A percentile compares a stretch with the other conserved stretches of the same genome.
Conservation (phyloP, 768 basidiomycete genomes). For the Phaeotremella skinneri region DNA sequence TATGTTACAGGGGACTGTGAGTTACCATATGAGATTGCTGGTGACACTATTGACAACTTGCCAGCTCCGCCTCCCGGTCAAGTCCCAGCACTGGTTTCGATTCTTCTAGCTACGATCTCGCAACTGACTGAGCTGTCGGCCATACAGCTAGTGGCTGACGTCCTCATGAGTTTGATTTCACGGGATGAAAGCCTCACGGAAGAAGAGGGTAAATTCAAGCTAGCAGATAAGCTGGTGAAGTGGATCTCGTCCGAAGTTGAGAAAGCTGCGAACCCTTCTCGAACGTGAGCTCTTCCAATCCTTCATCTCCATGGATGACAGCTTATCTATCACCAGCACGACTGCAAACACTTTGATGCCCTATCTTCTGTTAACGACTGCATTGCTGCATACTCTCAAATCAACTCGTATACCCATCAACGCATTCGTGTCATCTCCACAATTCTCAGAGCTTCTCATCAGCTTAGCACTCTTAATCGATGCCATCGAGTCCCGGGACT, state of each 20-base stretch:
- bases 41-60: constrained; percentile 1
- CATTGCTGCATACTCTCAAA: constrained; percentile 28
- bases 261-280: constrained; percentile 58
- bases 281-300: constrained; percentile 58
- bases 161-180: constrained; percentile 33
- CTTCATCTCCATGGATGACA: not conserved
- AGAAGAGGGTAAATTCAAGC: constrained; percentile 58
- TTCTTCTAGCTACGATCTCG: constrained; percentile 26
- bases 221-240: constrained; percentile 65
- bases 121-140: constrained; percentile 29
- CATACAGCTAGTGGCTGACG: constrained; percentile 32
- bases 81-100: constrained; percentile 24
- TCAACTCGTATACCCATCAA: constrained; percentile 19
- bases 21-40: constrained; percentile 2
- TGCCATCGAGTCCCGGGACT: constrained; percentile 29
- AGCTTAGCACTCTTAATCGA: constrained; percentile 39
- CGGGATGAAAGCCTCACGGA: constrained; percentile 45
- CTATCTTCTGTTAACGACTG: constrained; percentile 29
- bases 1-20: constrained; percentile 32
- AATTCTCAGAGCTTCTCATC: constrained; percentile 37
- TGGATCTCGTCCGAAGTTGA: constrained; percentile 72
- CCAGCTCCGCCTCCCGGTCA: constrained; percentile 39
- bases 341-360: constrained; percentile 34
- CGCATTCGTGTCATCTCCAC: constrained; percentile 17
- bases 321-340: constrained; percentile 13